Base-by-base conservation (phyloP, 2,329 filamentous ascomycete species). In the Aspergillaceae sp. region DNA sequence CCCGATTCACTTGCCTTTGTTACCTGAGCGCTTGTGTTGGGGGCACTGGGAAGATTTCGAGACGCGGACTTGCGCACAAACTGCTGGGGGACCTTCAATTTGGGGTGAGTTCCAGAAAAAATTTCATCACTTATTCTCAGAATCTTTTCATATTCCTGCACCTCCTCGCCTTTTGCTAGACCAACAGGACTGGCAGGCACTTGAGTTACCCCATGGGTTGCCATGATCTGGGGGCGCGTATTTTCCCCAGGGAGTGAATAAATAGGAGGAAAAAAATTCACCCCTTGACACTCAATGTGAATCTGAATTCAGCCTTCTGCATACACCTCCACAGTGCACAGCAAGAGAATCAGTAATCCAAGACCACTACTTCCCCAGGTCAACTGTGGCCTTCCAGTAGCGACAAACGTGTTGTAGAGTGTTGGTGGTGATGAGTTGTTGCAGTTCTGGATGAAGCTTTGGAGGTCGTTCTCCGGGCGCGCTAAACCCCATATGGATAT, bases 111-210 rank as follows among this genome's bases (percentile, higher is more conserved):
- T 61, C 90, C 89, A 65, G 86, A 80, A 62, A 92, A 74, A 57
- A 97, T 78, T 56, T 82, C 76, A 72, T 95, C 86, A 67, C 83
- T 84, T 67, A 97, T 82, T 56, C 76, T 79, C 61, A 94, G 66
- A 59, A 97, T 86, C 70, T 84, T 87, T 62, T 84, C 79, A 72
- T 88, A 92, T 68, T 90, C 80, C 58, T 74, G 67, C 42, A 84
- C 68, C 60, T 84, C 79, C 59, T 76, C 71, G 48, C 74, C 63
- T 54, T 79, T 49, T 46, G 62, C 56, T 45, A 59, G 50, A 29
- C 57, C 56, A 37, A 53, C 44, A 51, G 59, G 57, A 53, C 60
- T 56, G 51, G 64, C 48, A 49, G 59, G 51, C 47, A 62, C 56
- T 48, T 64, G 61, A 57, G 62, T 57, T 47, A 58, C 54, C 47